These are phyloP conservation scores for Chalciporus pseudorubinellus DNA, from an alignment of 768 basidiomycete genomes.

Conservation along the genomic window DNA sequence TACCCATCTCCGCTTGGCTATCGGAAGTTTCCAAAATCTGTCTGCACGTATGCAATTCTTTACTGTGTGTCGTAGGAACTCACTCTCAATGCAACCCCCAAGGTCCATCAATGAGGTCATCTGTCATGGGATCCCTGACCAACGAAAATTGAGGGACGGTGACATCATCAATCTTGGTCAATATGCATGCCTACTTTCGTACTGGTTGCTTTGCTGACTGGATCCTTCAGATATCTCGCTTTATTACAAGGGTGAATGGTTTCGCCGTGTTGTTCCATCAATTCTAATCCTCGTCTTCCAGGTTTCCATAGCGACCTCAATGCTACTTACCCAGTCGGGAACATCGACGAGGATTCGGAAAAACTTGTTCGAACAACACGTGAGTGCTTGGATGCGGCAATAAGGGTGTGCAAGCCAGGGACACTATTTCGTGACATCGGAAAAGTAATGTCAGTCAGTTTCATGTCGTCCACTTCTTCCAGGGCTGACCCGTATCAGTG, in stretches of 20 bases:
- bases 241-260: conserved; percentile 65
- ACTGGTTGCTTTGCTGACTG: conserved; percentile 17
- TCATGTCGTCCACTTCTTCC: conserved; percentile 10
- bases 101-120: conserved; percentile 92
- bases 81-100: conserved; percentile 26
- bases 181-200: conserved; percentile 18
- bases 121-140: conserved; percentile 95
- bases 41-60: conserved; percentile 76
- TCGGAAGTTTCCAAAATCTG: conserved; percentile 87
- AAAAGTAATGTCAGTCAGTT: conserved; percentile 66
- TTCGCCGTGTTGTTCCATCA: neutral
- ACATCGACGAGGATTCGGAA: conserved; percentile 77
- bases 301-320: conserved; percentile 94
- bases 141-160: conserved; percentile 79
- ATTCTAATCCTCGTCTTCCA: conserved; percentile 23
- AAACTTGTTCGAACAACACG: conserved; percentile 83
- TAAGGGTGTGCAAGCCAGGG: conserved; percentile 92
- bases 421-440: conserved; percentile 86
- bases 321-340: conserved; percentile 88
- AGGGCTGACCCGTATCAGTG: conserved; percentile 43
- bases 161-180: conserved; percentile 95
- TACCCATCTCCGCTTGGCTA: conserved; percentile 97
- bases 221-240: conserved; percentile 63
- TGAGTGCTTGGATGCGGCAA: conserved; percentile 82
- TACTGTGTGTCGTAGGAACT: neutral